Evolutionary conservation across 2,329 filamentous ascomycete species (phyloP), one percentile per base, ranked within the genome.

Genomic region (Myotisia sp.): DNA sequence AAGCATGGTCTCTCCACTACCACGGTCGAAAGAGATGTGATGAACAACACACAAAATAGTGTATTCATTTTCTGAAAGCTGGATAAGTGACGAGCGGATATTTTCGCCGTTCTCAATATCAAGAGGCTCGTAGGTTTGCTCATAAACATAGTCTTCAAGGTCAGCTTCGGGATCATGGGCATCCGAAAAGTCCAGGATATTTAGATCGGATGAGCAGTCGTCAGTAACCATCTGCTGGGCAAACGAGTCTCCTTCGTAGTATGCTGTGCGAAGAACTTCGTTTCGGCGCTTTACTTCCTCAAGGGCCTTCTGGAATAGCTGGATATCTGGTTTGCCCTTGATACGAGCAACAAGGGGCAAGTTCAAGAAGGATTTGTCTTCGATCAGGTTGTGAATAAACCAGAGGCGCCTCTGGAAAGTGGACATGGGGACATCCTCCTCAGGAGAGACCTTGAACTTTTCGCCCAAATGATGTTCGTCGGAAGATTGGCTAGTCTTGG

Each of bases 191-290:
- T 49, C 47, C 22, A 40, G 31, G 32, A 39, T 37, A n/a, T 33
- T 34, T 3, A 48, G 34, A 4, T 41, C 40, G n/a, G 36, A 16
- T 10, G 38, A 33, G 23, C 28, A 42, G 20, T 43, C 38, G 18
- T 43, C 37, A 7, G 40, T 26, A 13, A 41, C 32, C 36, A 35
- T 39, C 31, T 48, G 46, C 30, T 48, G 44, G 17, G 45, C 42
- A 32, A 47, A 48, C 1, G 43, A 37, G 7, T 47, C 46, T 23
- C 45, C 46, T 41, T 45, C 42, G 17, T 41, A 44, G 30, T 44
- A 44, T n/a, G 37, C 36, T 6, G 46, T 46, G 9, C 41, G 40
- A 4, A 48, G 44, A 16, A 42, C 42, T 7, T 34, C 38, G 29
- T 47, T 40, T 21, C 43, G 46, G 24, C 35, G 20, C 13, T 41